These are phyloP conservation scores for Xerocomus minutiporus DNA, from an alignment of 1,284 basidiomycete genomes.

Conservation along the genomic window DNA sequence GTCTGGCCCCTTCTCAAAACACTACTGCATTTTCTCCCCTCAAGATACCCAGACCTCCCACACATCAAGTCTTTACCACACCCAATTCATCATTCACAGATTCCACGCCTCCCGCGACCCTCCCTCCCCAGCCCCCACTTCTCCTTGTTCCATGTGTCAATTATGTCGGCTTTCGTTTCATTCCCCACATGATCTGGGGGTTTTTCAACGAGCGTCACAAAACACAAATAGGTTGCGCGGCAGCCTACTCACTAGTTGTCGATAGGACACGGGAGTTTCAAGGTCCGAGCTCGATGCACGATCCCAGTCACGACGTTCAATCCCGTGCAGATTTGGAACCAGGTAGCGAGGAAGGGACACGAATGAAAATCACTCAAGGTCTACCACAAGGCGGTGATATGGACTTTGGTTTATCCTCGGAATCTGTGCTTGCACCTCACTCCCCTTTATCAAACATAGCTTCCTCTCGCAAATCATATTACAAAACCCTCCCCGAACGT, in stretches of 20 bases:
- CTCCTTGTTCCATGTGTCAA: slow-evolving; percentile 87
- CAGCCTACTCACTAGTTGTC: slow-evolving; percentile 73
- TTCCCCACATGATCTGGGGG: slow-evolving; percentile 86
- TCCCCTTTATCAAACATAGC: slow-evolving; percentile 59
- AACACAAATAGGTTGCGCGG: slow-evolving; percentile 76
- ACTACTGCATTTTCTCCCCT: slow-evolving; percentile 43
- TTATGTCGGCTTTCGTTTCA: slow-evolving; percentile 80
- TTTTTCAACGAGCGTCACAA: slow-evolving; percentile 90
- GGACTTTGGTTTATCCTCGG: slow-evolving; percentile 68
- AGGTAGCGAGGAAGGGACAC: slow-evolving; percentile 1
- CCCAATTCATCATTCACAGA: slow-evolving; percentile 9
- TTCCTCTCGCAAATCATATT: slow-evolving; percentile 73
- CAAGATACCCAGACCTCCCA: slow-evolving; percentile 23
- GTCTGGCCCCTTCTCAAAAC: slow-evolving; percentile 37
- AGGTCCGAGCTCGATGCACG: slow-evolving; percentile 33
- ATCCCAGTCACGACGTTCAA: slow-evolving; percentile 8
- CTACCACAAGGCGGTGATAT: slow-evolving; percentile 50
- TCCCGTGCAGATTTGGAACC: slow-evolving; percentile 1
- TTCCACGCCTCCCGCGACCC: slow-evolving; percentile 48
- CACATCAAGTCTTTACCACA: slow-evolving; percentile 19
- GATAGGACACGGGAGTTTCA: slow-evolving; percentile 62
- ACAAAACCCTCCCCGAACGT: slow-evolving; percentile 65
- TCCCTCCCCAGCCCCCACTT: slow-evolving; percentile 80
- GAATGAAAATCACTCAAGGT: not conserved
- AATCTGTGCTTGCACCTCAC: slow-evolving; percentile 67